Conservation (phyloP, 176 grass and related monocot genomes). For the Phoenix dactylifera region DNA sequence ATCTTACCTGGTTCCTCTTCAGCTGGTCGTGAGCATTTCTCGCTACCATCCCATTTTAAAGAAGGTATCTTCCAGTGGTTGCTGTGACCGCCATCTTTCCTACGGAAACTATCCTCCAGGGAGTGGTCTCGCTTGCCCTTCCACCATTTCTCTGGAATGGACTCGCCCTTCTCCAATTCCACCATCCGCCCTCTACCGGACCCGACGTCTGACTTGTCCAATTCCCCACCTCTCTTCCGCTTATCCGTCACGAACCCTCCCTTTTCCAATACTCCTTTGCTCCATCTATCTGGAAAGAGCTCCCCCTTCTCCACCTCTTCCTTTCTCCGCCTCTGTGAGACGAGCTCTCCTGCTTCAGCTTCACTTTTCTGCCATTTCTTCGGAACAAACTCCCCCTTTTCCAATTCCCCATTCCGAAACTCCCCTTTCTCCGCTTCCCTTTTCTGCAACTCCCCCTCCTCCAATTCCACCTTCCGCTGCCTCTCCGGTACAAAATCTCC, state of each 20-base stretch:
- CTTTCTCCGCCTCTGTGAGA: slow-evolving; percentile 21
- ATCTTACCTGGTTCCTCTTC: slow-evolving; percentile 65
- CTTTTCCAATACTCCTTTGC: slow-evolving; percentile 2
- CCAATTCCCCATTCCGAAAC: slow-evolving; percentile 37
- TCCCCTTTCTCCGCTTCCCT: slow-evolving; percentile 34
- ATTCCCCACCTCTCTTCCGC: slow-evolving; percentile 16
- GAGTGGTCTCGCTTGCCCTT: slow-evolving; percentile 17
- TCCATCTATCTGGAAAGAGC: slow-evolving; percentile 5
- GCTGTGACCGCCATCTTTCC: slow-evolving; percentile 15
- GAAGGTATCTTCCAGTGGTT: slow-evolving; percentile 35
- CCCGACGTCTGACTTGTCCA: background rate
- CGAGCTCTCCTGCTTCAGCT: slow-evolving; percentile 25
- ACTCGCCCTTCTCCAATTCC: slow-evolving; percentile 32
- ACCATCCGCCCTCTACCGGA: slow-evolving; percentile 25
- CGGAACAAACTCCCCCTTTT: slow-evolving; percentile 27
- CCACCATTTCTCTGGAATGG: slow-evolving; percentile 14
- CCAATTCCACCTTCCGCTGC: slow-evolving; percentile 42
- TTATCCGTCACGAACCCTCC: slow-evolving; percentile 21
- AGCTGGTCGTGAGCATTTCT: slow-evolving; percentile 36
- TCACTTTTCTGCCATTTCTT: slow-evolving; percentile 81
- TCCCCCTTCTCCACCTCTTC: slow-evolving; percentile 28
- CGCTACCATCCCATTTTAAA: slow-evolving; percentile 3
- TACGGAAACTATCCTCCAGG: slow-evolving; percentile 4
- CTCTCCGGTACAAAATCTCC: slow-evolving; percentile 20
- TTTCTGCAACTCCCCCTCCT: slow-evolving; percentile 87